phyloP scores from a whole-genome alignment of 2,329 filamentous ascomycete genomes.

The Shiraia bambusicola region DNA sequence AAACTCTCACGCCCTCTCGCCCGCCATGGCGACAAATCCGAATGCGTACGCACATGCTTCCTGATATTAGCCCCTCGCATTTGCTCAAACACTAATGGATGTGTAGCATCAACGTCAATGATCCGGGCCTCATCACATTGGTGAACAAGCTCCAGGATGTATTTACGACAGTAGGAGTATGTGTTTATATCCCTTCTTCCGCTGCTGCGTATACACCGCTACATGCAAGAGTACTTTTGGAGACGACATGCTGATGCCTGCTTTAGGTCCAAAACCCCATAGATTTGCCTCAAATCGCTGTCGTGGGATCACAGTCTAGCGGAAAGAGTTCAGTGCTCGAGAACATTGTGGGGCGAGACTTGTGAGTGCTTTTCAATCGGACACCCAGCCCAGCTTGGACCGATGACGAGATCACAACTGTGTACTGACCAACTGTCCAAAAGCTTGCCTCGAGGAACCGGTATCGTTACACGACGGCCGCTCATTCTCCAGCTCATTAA shows the following conservation, averaged over 20 bases:
- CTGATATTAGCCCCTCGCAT: constrained; percentile 14
- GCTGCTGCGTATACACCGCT: constrained; percentile 1
- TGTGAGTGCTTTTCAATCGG: constrained; percentile 64
- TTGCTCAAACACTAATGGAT: constrained; percentile 28
- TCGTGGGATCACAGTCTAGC: constrained; percentile 97
- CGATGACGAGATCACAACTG: constrained; percentile 7
- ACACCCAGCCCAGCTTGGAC: not conserved
- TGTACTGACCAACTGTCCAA: constrained; percentile 27
- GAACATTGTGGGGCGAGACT: constrained; percentile 98
- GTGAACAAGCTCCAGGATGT: constrained; percentile 99
- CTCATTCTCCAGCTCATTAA: constrained; percentile 98
- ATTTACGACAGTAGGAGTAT: constrained; percentile 89
- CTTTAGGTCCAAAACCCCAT: constrained; percentile 92
- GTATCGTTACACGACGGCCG: constrained; percentile 93
- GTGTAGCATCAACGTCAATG: constrained; percentile 69
- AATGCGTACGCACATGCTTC: constrained; percentile 43
- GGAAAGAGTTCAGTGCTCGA: constrained; percentile 99
- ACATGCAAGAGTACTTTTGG: constrained; percentile 5
- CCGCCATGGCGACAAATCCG: constrained; percentile 45
- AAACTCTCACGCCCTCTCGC: constrained; percentile 16
- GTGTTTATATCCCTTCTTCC: constrained; percentile 34
- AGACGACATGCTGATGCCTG: constrained; percentile 33
- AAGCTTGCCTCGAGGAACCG: constrained; percentile 93
- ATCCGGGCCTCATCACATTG: constrained; percentile 71
- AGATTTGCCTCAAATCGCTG: constrained; percentile 95